phyloP scores from a whole-genome alignment of 2,329 filamentous ascomycete genomes.

The Penicillium digitatum region DNA sequence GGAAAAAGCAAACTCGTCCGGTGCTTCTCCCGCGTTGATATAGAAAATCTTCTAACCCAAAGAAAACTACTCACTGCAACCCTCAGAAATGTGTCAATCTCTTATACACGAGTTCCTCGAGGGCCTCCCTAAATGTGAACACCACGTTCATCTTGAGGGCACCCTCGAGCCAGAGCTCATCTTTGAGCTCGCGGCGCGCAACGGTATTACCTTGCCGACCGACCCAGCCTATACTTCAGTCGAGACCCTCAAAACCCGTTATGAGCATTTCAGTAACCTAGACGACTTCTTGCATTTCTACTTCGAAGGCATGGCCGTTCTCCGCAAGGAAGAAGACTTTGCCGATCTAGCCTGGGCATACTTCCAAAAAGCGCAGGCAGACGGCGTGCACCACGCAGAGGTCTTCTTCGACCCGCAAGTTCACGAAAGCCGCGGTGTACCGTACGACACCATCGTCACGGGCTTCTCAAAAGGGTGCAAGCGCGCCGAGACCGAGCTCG shows the following conservation, averaged over 20 bases:
- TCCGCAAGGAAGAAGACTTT: constrained; percentile 64
- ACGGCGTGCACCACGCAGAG: constrained; percentile 69
- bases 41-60: background rate
- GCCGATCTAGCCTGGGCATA: constrained; percentile 69
- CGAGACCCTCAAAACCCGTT: constrained; percentile 58
- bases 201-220: constrained; percentile 60
- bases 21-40: background rate
- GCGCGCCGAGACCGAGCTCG: constrained; percentile 60
- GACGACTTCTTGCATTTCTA: constrained; percentile 77
- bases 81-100: constrained; percentile 54
- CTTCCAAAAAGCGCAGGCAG: constrained; percentile 59
- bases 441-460: constrained; percentile 59
- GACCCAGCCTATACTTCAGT: constrained; percentile 62
- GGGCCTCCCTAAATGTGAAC: constrained; percentile 72
- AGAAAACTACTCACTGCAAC: background rate
- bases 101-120: constrained; percentile 57
- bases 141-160: constrained; percentile 77
- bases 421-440: constrained; percentile 61
- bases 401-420: constrained; percentile 80
- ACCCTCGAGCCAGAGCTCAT: constrained; percentile 66
- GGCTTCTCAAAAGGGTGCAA: constrained; percentile 60
- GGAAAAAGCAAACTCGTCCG: constrained; percentile 6
- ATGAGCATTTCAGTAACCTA: constrained; percentile 64
- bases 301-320: constrained; percentile 69
- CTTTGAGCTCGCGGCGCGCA: constrained; percentile 64